Percentiles rank a stretch among this genome's conserved stretches.
Evolutionary conservation across 106 monocot species (phyloP).

Genomic region (Dendrobium catenatum): DNA sequence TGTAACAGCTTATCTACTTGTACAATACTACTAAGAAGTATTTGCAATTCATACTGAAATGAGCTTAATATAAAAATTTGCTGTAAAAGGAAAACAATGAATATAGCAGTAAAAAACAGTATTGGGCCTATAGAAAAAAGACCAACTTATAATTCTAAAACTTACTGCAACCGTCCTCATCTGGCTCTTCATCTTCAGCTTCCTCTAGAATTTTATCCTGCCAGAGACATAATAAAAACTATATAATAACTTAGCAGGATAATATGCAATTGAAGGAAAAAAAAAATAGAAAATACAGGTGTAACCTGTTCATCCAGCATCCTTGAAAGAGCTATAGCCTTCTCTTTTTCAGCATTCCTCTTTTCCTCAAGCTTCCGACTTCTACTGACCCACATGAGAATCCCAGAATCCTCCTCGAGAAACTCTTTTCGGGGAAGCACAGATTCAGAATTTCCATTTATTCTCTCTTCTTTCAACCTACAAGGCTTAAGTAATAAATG

Average conservation of each 20-base stretch:
- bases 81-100: background rate
- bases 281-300: background rate
- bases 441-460: constrained; percentile 50
- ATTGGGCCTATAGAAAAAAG: background rate
- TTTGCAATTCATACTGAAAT: background rate
- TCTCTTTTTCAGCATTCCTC: constrained; percentile 50
- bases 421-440: background rate
- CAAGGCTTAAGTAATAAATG: too few species aligned
- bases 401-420: constrained; percentile 24
- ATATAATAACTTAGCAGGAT: background rate
- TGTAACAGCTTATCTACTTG: background rate
- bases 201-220: constrained; percentile 72
- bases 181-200: constrained; percentile 57
- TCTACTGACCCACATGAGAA: constrained; percentile 71
- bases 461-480: constrained; percentile 63
- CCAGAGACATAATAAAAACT: constrained; percentile 6
- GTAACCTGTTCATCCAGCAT: constrained; percentile 72
- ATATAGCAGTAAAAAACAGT: background rate
- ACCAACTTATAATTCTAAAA: background rate
- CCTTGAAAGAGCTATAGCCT: constrained; percentile 49
- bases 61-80: background rate
- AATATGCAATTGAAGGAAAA: constrained; percentile 3
- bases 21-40: background rate
- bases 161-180: constrained; percentile 29
- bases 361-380: constrained; percentile 68